Evolutionary conservation across 257 asterid genomes (phyloP), one percentile per base, ranked within the genome.

Genomic region (Haberlea rhodopensis): DNA sequence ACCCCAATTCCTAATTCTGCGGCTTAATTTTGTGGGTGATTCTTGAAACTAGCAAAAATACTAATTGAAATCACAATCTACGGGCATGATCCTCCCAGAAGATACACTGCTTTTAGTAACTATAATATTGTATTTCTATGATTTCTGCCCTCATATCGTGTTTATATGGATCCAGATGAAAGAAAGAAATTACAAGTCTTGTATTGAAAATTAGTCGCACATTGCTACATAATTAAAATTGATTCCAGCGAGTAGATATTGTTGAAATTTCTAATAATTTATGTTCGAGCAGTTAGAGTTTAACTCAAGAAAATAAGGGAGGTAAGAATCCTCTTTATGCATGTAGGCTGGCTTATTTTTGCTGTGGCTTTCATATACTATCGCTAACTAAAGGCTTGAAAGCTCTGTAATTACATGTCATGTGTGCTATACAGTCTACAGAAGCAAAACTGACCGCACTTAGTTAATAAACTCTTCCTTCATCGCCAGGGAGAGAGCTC

Each of bases 401-500:
- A 57, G 62, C 23, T 45, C 29, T 53, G 24, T 23, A 18, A 29
- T 29, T 6, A 29, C 34, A 29, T 29, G 6, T 6, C 34, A 29
- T 6, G 34, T 0, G 6, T 29, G n/a, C n/a, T n/a, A 18, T 54
- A 55, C 13, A 11, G 15, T 57, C 22, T 74, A 48, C 62, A 68
- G 63, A 60, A 55, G 32, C 72, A 57, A 40, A 60, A 53, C 8
- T 29, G 22, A 22, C 18, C 34, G 52, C 48, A 19, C 31, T 77
- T 66, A 84, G 68, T 68, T 78, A 51, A 87, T 76, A 48, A 76
- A 68, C 75, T 87, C 91, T 63, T 49, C 89, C 60, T 87, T 84
- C 91, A 87, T 82, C 25, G 89, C 89, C 10, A 87, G 78, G 31
- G 91, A 73, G 4, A 87, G 82, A 68, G 84, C 78, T 52, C 78